Evolutionary conservation across 2,329 filamentous ascomycete genomes (phyloP), one percentile per base, ranked within the genome.

Genomic region (Emericellopsis cladophorae): DNA sequence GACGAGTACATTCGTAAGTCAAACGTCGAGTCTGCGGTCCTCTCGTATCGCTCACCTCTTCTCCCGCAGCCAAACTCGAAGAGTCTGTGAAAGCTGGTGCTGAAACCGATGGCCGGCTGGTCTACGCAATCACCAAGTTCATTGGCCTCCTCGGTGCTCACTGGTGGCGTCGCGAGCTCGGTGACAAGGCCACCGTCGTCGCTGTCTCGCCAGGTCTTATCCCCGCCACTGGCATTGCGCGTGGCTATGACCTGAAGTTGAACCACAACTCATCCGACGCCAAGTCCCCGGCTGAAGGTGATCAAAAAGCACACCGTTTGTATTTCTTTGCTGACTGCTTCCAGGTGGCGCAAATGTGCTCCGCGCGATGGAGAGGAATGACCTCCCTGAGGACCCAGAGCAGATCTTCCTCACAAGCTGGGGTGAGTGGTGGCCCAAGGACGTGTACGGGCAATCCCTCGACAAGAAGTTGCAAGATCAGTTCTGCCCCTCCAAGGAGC

Each of bases 81-180:
- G 45, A 54, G 0, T 55, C 67, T 24, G 51, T 72, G 11, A 59
- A 59, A 18, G 61, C 57, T 1, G 56, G 53, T 2, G 63, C 67
- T 0, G 64, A 60, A 4, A 51, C 52, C 0, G 47, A 52, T 0
- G 46, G 38, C 0, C 34, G 37, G 2, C 44, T 38, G 0, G 53
- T 64, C 8, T 75, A 75, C 45, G 18, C 46, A 8, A 55, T 60
- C 33, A 64, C 62, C 44, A 75, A 75, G 47, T 74, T 75, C 42
- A 56, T 63, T 1, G 67, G 69, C 45, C 59, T 74, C 0, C 62
- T 74, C 1, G 59, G 60, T 7, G 67, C 70, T 1, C 70, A 74
- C 37, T 75, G 69, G 69, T 75, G 71, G 72, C 68, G 68, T 2
- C 68, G 70, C 4, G 57, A 72, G 46, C 61, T 75, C n/a, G 42